Evolutionary conservation across 495 filamentous ascomycete species (phyloP), one percentile per base, ranked within the genome.

Genomic region (Neurospora tetraspora): DNA sequence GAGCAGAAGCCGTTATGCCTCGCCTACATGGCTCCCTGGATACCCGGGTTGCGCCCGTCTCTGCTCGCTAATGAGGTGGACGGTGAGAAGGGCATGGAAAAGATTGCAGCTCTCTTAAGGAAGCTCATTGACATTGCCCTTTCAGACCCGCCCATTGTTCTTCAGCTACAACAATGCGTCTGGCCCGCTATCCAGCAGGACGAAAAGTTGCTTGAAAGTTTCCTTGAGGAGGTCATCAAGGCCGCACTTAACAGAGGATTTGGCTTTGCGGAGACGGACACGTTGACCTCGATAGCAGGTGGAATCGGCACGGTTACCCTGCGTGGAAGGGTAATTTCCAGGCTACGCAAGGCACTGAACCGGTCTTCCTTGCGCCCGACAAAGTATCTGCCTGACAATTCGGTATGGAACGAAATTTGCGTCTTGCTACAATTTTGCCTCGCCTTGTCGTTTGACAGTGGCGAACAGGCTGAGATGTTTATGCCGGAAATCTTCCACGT

Each of bases 11-110:
- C 89, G 5, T 76, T 91, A 68, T 89, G 88, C 73, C 81, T 91
- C 9, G 84, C 86, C 8, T 91, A 91, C 75, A 90, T 91, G 88
- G 87, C 87, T 27, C 89, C 89, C 5, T 91, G 89, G 89, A 80
- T 91, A 69, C 81, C 83, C 4, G 85, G 88, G 37, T 77, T 91
- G 42, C 83, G 88, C 70, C 87, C 85, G 11, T 85, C 85, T 61
- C 81, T 91, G 7, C 78, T 91, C 47, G 78, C 85, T 36, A 81
- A 82, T 47, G 89, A 91, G 68, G 38, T 78, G 18, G 89, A 91
- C 71, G 83, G 84, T 69, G 89, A 91, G 74, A 88, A 88, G 76
- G 87, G 85, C 14, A 85, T 82, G 76, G 89, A 91, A 68, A 89
- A 86, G 77, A 83, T 91, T 36, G 88, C 88, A 39, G 79, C 80